Evolutionary conservation across 768 basidiomycete genomes (phyloP).

Genomic region (Suillus decipiens): DNA sequence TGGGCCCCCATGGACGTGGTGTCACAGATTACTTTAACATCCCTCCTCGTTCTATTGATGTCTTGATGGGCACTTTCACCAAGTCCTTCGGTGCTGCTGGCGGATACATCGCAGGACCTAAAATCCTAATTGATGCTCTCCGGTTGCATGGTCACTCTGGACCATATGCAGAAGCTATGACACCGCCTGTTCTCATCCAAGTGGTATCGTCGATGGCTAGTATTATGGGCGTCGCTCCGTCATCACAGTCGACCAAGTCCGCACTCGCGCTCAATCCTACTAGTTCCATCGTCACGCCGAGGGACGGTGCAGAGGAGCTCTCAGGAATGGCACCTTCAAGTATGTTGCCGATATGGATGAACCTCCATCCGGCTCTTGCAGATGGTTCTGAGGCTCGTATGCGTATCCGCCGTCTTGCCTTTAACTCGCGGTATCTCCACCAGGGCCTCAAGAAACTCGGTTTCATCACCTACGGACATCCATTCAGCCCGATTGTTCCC

Average conservation of each 20-base stretch:
- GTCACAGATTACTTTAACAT: slow-evolving; percentile 93
- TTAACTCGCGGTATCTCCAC: slow-evolving; percentile 93
- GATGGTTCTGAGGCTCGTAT: slow-evolving; percentile 84
- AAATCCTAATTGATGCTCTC: slow-evolving; percentile 76
- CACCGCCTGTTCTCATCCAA: no score
- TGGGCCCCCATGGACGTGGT: slow-evolving; percentile 93
- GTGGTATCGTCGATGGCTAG: slow-evolving; percentile 93
- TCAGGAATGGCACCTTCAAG: slow-evolving; percentile 71
- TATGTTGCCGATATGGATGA: slow-evolving; percentile 76
- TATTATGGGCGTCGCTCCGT: slow-evolving; percentile 82
- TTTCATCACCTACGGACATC: slow-evolving; percentile 96
- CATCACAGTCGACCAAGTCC: slow-evolving; percentile 34
- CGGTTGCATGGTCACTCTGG: slow-evolving; percentile 81
- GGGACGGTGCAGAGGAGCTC: slow-evolving; percentile 41
- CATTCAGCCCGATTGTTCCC: slow-evolving; percentile 91
- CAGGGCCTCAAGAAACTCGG: slow-evolving; percentile 86
- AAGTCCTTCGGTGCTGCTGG: slow-evolving; percentile 94
- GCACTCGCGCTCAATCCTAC: no score
- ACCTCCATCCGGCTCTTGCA: slow-evolving; percentile 66
- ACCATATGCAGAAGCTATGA: slow-evolving; percentile 88
- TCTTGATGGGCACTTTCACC: slow-evolving; percentile 99
- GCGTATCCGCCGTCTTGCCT: slow-evolving; percentile 86
- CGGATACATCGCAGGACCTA: slow-evolving; percentile 90
- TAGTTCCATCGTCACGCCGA: slow-evolving; percentile 28
- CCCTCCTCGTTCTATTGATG: slow-evolving; percentile 77